Evolutionary conservation across 2,329 filamentous ascomycete species (phyloP).

Genomic region (Celoporthe dispersa): DNA sequence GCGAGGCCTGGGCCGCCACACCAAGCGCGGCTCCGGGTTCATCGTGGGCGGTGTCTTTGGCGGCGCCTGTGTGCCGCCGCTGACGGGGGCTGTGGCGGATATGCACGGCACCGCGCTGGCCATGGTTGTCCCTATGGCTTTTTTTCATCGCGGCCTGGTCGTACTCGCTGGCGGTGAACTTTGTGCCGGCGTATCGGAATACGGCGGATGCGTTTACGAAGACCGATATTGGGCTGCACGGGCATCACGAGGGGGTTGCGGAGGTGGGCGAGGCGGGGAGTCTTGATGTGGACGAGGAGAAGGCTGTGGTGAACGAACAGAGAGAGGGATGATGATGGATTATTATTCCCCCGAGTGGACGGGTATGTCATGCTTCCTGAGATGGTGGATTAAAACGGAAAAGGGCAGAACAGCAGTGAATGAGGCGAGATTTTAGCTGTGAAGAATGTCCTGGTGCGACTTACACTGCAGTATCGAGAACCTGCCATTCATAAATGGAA

Average conservation of each 20-base stretch:
- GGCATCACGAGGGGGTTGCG: constrained; percentile 17
- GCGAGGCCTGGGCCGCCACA: constrained; percentile 75
- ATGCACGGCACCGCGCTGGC: constrained; percentile 60
- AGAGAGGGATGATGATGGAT: constrained; percentile 12
- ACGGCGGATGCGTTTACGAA: constrained; percentile 63
- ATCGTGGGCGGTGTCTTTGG: constrained; percentile 73
- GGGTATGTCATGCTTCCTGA: neutral
- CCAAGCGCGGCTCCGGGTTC: constrained; percentile 75
- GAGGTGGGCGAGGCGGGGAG: constrained; percentile 23
- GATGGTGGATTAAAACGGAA: neutral
- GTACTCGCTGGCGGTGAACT: constrained; percentile 68
- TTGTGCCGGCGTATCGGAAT: constrained; percentile 64
- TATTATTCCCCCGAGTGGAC: too few relatives aligned
- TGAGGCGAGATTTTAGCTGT: neutral
- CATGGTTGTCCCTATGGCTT: constrained; percentile 68
- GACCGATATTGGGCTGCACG: constrained; percentile 47
- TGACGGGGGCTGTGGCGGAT: constrained; percentile 72
- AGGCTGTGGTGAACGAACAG: constrained; percentile 23
- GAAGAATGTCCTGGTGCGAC: neutral
- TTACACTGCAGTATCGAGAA: neutral
- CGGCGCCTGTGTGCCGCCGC: constrained; percentile 73
- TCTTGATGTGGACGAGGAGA: constrained; percentile 28
- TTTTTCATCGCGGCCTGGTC: constrained; percentile 62
- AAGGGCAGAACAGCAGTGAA: neutral
- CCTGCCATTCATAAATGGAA: neutral